These are phyloP conservation scores for Trichoderma aggressivum DNA, from an alignment of 2,329 filamentous ascomycete genomes.

Conservation along the genomic window DNA sequence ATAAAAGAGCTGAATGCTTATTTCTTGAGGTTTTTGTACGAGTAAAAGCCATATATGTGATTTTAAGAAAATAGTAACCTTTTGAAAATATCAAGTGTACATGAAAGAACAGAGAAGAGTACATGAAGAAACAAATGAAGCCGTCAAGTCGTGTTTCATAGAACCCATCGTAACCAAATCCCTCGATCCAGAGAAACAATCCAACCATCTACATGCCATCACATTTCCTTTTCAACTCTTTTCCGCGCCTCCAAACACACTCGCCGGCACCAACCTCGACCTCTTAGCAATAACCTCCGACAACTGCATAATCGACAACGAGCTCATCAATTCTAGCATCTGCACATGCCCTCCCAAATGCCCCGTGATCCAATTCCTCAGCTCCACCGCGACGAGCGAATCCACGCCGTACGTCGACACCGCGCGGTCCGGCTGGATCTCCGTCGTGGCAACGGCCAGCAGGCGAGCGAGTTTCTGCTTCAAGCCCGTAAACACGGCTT, in stretches of 20 bases:
- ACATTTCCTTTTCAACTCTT: background rate
- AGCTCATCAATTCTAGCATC: constrained; percentile 18
- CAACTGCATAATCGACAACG: constrained; percentile 14
- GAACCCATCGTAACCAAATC: background rate
- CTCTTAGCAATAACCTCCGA: constrained; percentile 16
- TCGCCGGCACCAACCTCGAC: constrained; percentile 13
- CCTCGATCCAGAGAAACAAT: background rate
- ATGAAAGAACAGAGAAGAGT: background rate
- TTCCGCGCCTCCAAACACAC: constrained; percentile 4
- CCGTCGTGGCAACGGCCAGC: constrained; percentile 6
- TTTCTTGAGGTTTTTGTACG: background rate
- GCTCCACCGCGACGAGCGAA: constrained; percentile 16
- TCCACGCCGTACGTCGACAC: constrained; percentile 19
- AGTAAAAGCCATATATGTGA: background rate
- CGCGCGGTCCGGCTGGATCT: constrained; percentile 17
- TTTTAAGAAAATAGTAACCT: background rate
- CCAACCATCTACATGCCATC: background rate
- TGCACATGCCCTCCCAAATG: constrained; percentile 11
- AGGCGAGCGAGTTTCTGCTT: constrained; percentile 18
- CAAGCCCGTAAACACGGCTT: constrained; percentile 11
- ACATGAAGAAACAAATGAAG: background rate
- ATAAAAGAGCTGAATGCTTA: background rate
- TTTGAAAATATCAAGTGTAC: background rate
- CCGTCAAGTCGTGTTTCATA: background rate
- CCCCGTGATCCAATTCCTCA: constrained; percentile 18